phyloP scores from a whole-genome alignment of 352 stramenopile genomes.

The Elongisporangium prolatum region DNA sequence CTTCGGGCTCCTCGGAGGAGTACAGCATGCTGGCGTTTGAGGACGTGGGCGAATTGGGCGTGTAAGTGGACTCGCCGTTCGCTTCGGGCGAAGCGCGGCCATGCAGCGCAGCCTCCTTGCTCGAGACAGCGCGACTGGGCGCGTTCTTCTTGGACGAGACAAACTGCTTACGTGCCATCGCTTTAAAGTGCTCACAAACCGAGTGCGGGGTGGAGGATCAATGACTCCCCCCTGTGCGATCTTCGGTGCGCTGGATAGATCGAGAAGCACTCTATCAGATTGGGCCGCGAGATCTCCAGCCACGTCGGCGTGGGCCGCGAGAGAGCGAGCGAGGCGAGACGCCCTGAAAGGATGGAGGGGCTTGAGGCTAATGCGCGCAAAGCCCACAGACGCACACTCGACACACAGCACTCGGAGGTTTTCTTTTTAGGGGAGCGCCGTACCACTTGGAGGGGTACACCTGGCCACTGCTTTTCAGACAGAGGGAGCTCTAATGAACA shows the following conservation, averaged over 20 bases:
- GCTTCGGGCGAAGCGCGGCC: conserved; percentile 22
- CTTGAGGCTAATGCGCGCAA: neutral
- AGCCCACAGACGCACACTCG: neutral
- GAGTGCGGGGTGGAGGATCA: neutral
- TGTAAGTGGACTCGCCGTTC: conserved; percentile 17
- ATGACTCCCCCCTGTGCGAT: neutral
- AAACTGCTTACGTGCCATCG: conserved; percentile 81
- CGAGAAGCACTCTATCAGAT: neutral
- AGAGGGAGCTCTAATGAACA: neutral
- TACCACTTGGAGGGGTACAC: neutral
- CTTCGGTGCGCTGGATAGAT: neutral
- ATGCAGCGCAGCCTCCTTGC: conserved; percentile 77
- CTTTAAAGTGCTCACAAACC: neutral
- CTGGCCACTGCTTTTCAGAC: neutral
- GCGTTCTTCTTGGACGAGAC: conserved; percentile 87
- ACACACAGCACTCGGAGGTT: neutral
- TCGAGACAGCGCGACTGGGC: conserved; percentile 72
- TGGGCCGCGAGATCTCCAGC: neutral
- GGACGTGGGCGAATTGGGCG: conserved; percentile 22
- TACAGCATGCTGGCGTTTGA: conserved; percentile 32
- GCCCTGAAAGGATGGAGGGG: neutral
- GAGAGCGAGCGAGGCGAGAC: neutral
- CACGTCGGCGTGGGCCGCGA: conserved; percentile 7
- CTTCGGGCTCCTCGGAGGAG: conserved; percentile 26
- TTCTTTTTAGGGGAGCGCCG: neutral